Base-by-base conservation (phyloP, 2,329 filamentous ascomycete genomes). In the Pseudogymnoascus sp. region DNA sequence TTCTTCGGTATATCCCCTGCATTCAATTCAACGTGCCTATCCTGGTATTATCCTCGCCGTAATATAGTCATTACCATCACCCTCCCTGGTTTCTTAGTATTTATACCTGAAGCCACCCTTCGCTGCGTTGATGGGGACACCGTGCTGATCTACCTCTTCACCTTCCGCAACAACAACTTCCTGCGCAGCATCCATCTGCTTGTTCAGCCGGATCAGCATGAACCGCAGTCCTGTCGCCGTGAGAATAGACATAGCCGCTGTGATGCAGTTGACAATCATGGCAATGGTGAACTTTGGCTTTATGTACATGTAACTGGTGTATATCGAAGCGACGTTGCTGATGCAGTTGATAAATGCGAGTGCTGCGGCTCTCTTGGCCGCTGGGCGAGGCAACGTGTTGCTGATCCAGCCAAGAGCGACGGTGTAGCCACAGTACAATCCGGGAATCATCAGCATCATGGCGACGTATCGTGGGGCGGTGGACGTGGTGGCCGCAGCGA, bases 321-420 rank as follows among this genome's bases (percentile, higher is more conserved):
- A 92, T 67, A 93, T 92, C 59, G 82, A 85, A 44, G 83, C 84
- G 10, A 81, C 79, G 72, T 93, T 91, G 17, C 82, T 84, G 9
- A 90, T 79, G 1, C 87, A 86, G 71, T 93, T 93, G 75, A 93
- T 90, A 65, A 88, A 86, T 0, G 89, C 90, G 4, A 93, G 73
- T 0, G 88, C 88, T 0, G 88, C 84, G 2, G 86, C 86, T 63
- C 72, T 64, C 62, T 74, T 74, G 0, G 89, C 86, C 0, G 89
- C 88, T 3, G 90, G 90, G 4, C 89, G 83, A 0, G 89, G 89
- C 61, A 93, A 80, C 1, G 86, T 88, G 71, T 89, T 90, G 56
- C 83, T 85, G 67, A 93, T 91, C 90, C 90, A 95, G 2, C 86
- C 83, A 3, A 90, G 77, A 1, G 81, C 80, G 1, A 90, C 86